Conservation (phyloP, 2,329 filamentous ascomycete species). For the Fusarium camptoceras region DNA sequence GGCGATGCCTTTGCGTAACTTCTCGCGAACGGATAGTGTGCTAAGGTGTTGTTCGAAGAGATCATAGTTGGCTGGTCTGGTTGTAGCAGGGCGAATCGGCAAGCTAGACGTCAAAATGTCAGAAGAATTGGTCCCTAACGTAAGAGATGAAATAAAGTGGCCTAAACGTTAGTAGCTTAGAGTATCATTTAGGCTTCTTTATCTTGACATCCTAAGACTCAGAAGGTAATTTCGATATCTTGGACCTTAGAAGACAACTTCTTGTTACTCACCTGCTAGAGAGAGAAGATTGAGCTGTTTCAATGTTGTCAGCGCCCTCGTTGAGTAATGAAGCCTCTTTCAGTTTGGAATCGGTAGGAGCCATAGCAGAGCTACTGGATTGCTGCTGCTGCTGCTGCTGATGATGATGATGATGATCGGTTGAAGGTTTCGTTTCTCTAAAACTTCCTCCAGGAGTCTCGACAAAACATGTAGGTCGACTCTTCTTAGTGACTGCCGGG, state of each 20-base stretch:
- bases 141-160: neutral
- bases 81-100: neutral
- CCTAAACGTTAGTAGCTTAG: neutral
- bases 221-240: too few species aligned
- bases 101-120: neutral
- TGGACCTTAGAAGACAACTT: neutral
- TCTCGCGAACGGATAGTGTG: constrained; percentile 29
- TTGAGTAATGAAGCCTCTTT: neutral
- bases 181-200: neutral
- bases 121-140: neutral
- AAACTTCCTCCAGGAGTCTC: constrained; percentile 38
- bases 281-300: neutral
- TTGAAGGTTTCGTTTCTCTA: constrained; percentile 15
- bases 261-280: neutral
- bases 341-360: neutral
- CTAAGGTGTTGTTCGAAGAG: constrained; percentile 26
- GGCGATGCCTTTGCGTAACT: constrained; percentile 37
- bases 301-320: neutral
- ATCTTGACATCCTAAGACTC: neutral
- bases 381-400: too few species aligned
- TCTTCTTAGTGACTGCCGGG: constrained; percentile 16
- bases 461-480: constrained; percentile 11
- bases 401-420: neutral
- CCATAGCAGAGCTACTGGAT: neutral
- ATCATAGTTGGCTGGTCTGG: constrained; percentile 7